phyloP scores from a whole-genome alignment of 2,329 filamentous ascomycete species.

The Septoria linicola region DNA sequence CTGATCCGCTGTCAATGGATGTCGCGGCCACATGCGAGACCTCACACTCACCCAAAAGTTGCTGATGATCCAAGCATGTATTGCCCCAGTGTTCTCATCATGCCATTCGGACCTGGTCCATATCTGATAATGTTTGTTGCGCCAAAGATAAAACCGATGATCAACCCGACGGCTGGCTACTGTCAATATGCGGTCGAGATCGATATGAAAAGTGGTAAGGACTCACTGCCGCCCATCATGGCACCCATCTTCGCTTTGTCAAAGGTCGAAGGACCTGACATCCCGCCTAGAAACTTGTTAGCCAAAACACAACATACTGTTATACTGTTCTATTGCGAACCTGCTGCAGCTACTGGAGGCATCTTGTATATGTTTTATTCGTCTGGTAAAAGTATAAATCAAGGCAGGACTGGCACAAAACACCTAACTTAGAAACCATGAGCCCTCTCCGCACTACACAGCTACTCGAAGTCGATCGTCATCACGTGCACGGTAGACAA shows the following conservation, averaged over 20 bases:
- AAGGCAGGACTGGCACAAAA: too few relatives aligned
- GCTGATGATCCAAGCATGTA: constrained; percentile 95
- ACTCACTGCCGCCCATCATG: constrained; percentile 95
- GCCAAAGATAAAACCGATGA: constrained; percentile 99
- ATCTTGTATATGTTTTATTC: too few relatives aligned
- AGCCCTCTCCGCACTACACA: too few relatives aligned
- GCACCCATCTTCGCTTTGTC: constrained; percentile 94
- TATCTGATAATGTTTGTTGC: constrained; percentile 87
- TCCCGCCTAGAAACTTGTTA: constrained; percentile 24
- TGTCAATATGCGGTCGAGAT: neutral
- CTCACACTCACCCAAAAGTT: constrained; percentile 87
- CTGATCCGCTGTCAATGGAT: constrained; percentile 42
- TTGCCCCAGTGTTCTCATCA: constrained; percentile 90
- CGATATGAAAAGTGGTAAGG: constrained; percentile 3
- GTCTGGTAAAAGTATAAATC: too few relatives aligned
- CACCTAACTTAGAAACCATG: too few relatives aligned
- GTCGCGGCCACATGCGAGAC: too few relatives aligned
- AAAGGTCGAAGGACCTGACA: constrained; percentile 61
- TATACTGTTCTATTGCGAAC: neutral
- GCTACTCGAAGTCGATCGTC: too few relatives aligned
- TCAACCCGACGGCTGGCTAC: constrained; percentile 79
- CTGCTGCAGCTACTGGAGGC: constrained; percentile 36
- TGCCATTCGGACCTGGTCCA: constrained; percentile 87
- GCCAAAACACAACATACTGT: neutral
- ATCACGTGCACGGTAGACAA: too few relatives aligned